Evolutionary conservation across 169 alveolate genomes (phyloP).

Genomic region (Cryptosporidium felis): DNA sequence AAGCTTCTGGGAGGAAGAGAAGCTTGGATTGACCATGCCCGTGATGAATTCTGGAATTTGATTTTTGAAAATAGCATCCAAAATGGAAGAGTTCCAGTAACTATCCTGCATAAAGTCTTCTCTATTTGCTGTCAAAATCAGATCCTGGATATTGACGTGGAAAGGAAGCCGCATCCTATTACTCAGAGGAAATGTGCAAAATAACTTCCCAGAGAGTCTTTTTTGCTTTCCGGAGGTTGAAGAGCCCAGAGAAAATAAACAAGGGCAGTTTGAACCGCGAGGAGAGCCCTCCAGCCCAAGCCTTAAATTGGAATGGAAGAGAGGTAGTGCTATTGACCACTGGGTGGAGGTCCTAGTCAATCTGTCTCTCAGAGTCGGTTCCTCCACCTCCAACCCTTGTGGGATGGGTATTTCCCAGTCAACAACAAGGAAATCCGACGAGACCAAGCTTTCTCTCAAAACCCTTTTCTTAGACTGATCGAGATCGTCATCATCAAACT

Average conservation of each 20-base stretch:
- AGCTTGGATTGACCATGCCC: not conserved
- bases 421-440: conserved; percentile 6
- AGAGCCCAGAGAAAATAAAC: conserved; percentile 37
- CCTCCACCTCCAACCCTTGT: not conserved
- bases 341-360: conserved; percentile 7
- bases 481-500: conserved; percentile 68
- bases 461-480: not conserved
- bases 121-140: conserved; percentile 63
- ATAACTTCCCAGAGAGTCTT: conserved; percentile 20
- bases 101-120: conserved; percentile 22
- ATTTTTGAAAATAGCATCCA: conserved; percentile 5
- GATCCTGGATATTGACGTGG: conserved; percentile 53
- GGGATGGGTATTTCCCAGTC: conserved; percentile 36
- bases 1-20: not conserved
- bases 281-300: not conserved
- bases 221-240: conserved; percentile 32
- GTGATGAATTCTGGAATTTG: conserved; percentile 52
- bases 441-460: conserved; percentile 9
- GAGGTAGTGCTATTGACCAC: conserved; percentile 64
- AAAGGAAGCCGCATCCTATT: conserved; percentile 22
- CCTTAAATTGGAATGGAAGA: conserved; percentile 4
- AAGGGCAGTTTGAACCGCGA: not conserved
- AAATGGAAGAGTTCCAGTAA: conserved; percentile 23
- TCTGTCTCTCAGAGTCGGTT: conserved; percentile 29
- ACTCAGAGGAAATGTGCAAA: conserved; percentile 53